Percentiles rank a stretch among this genome's conserved stretches.
Conservation (phyloP, 192 early-diverging fungal species). For the Podila epicladia region DNA sequence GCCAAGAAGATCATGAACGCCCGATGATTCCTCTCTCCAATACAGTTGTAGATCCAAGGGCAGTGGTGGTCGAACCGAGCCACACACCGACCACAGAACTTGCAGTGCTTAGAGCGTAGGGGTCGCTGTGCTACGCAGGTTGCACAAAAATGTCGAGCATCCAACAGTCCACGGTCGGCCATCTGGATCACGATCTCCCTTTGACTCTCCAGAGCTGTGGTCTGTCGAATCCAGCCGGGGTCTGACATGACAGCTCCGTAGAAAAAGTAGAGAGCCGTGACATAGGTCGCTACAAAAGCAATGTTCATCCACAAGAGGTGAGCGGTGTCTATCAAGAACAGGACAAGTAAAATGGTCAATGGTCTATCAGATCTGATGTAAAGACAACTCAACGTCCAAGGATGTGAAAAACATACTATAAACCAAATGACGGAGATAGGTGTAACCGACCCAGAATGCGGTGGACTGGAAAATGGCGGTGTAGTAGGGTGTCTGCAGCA, state of each 20-base stretch:
- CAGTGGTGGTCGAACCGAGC: constrained; percentile 96
- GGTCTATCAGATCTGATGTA: neutral
- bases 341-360: neutral
- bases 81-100: constrained; percentile 92
- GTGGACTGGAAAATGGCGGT: constrained; percentile 90
- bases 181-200: constrained; percentile 68
- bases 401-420: constrained; percentile 59
- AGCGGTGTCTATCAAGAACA: constrained; percentile 62
- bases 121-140: constrained; percentile 87
- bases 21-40: constrained; percentile 90
- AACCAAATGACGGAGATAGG: constrained; percentile 74
- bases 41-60: constrained; percentile 97
- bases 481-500: constrained; percentile 84
- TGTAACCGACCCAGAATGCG: constrained; percentile 72
- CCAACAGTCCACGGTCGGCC: constrained; percentile 73
- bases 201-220: constrained; percentile 52
- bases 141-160: constrained; percentile 84
- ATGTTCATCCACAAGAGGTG: constrained; percentile 70
- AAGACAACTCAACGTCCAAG: neutral
- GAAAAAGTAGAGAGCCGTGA: constrained; percentile 75
- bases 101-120: constrained; percentile 94
- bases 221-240: constrained; percentile 83
- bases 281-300: constrained; percentile 70
- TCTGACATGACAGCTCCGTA: constrained; percentile 77
- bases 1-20: constrained; percentile 85